These are phyloP conservation scores for Hamamelis virginiana DNA, from an alignment of 164 flowering plant genomes.

Conservation along the genomic window DNA sequence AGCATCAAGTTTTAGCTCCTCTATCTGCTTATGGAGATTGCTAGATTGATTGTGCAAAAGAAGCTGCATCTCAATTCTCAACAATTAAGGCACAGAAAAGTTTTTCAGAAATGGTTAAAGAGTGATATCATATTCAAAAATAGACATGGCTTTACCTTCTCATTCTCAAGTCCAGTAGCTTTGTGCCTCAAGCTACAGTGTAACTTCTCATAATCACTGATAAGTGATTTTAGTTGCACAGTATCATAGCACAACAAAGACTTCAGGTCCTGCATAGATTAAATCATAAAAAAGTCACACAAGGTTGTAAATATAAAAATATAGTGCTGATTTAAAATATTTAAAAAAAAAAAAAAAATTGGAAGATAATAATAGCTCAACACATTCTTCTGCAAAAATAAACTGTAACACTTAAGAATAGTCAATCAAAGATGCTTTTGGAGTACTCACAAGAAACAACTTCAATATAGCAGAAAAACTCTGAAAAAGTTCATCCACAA, in stretches of 20 bases:
- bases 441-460: constrained; percentile 46
- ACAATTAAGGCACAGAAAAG: background rate
- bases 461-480: constrained; percentile 31
- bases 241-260: constrained; percentile 26
- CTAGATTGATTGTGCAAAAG: constrained; percentile 39
- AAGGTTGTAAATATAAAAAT: background rate
- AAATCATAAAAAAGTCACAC: background rate
- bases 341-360: too few relatives aligned
- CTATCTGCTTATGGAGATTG: constrained; percentile 47
- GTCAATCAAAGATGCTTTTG: background rate
- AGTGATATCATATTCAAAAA: background rate
- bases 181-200: constrained; percentile 34
- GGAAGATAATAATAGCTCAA: too few relatives aligned
- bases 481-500: constrained; percentile 54
- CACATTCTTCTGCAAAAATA: background rate
- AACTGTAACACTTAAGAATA: background rate
- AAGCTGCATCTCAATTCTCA: constrained; percentile 35
- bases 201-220: constrained; percentile 35
- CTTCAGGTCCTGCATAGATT: constrained; percentile 58
- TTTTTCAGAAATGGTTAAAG: background rate
- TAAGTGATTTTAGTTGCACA: constrained; percentile 34
- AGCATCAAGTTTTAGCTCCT: constrained; percentile 40
- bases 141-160: constrained; percentile 49
- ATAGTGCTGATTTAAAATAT: too few relatives aligned
- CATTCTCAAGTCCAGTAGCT: constrained; percentile 53